These are phyloP conservation scores for Arthrobotrys sinensis DNA, from an alignment of 2,329 filamentous ascomycete species.

Conservation along the genomic window DNA sequence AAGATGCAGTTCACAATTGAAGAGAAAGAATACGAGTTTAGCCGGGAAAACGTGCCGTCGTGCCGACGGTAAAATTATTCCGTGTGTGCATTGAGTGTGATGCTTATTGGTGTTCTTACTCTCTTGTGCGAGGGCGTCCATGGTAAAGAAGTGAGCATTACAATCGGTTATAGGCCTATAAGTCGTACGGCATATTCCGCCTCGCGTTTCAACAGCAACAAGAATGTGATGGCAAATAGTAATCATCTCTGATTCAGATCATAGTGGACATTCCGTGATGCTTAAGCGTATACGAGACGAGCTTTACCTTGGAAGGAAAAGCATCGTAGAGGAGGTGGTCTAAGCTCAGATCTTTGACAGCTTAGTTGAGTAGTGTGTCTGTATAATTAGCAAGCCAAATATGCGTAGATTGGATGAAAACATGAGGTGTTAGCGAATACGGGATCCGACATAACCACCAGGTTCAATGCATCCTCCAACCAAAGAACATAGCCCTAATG, in stretches of 20 bases:
- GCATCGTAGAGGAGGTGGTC: conserved; percentile 21
- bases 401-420: conserved; percentile 36
- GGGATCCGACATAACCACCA: conserved; percentile 38
- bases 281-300: conserved; percentile 36
- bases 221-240: conserved; percentile 20
- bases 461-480: conserved; percentile 15
- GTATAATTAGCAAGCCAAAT: conserved; percentile 33
- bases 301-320: conserved; percentile 29
- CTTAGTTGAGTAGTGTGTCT: not conserved
- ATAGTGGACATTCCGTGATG: conserved; percentile 4
- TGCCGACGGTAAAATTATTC: conserved; percentile 61
- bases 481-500: conserved; percentile 1
- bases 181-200: conserved; percentile 37
- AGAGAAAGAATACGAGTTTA: conserved; percentile 43
- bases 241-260: conserved; percentile 34
- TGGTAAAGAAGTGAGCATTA: conserved; percentile 1
- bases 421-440: conserved; percentile 47
- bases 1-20: conserved; percentile 14
- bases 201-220: conserved; percentile 16
- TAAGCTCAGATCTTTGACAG: conserved; percentile 19
- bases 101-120: conserved; percentile 15
- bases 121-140: not conserved
- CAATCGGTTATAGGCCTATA: not conserved
- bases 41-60: conserved; percentile 57
- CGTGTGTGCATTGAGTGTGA: conserved; percentile 29